Percentiles rank a stretch among this genome's conserved stretches.
Conservation (phyloP, 495 filamentous ascomycete species). For the Tetracladium marchalianum region DNA sequence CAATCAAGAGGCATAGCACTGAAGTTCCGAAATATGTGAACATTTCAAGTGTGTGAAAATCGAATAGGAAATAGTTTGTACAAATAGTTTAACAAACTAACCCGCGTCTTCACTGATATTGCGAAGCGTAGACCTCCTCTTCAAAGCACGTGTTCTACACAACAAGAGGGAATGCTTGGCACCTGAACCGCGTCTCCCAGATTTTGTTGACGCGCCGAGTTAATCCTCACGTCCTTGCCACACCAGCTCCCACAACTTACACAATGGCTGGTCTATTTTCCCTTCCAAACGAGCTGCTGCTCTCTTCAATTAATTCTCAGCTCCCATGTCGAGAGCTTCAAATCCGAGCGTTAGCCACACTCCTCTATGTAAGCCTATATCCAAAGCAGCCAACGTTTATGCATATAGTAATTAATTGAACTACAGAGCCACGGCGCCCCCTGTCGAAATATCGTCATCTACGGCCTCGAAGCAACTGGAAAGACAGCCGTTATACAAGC, state of each 20-base stretch:
- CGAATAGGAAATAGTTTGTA: no score
- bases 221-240: no score
- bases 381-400: background rate
- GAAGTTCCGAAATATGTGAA: no score
- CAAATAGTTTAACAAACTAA: no score
- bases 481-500: constrained; percentile 63
- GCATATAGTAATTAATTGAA: constrained; percentile 2
- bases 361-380: constrained; percentile 44
- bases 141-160: no score
- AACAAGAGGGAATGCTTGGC: background rate
- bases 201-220: constrained; percentile 5
- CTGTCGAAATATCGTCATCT: constrained; percentile 56
- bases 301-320: constrained; percentile 36
- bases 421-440: constrained; percentile 23
- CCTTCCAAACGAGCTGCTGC: constrained; percentile 39
- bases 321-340: constrained; percentile 58
- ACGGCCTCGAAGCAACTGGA: constrained; percentile 89
- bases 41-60: no score
- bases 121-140: no score
- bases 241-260: background rate
- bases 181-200: constrained; percentile 9
- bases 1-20: no score
- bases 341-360: constrained; percentile 48
- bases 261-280: constrained; percentile 25
- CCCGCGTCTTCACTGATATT: no score